Percentiles rank a stretch among this genome's conserved stretches.
Evolutionary conservation across 2,329 filamentous ascomycete genomes (phyloP).

Genomic region (Pseudogymnoascus sp.): DNA sequence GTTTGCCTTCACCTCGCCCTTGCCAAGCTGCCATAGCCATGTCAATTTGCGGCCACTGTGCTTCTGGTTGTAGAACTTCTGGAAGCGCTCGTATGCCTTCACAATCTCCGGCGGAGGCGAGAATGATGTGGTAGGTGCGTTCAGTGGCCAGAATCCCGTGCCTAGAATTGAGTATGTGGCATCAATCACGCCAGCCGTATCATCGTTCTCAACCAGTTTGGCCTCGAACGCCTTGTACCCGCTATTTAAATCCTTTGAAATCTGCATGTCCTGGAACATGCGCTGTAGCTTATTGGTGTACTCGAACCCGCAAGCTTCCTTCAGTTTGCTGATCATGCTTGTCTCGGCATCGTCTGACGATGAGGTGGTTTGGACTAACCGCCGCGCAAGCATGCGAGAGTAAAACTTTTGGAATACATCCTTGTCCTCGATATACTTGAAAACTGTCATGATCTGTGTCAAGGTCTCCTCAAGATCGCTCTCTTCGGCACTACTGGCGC

Average conservation of each 20-base stretch:
- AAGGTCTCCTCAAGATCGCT: slow-evolving; percentile 84
- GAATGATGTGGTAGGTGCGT: slow-evolving; percentile 79
- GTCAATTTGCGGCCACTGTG: slow-evolving; percentile 94
- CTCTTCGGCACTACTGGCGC: slow-evolving; percentile 85
- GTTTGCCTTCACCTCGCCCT: slow-evolving; percentile 89
- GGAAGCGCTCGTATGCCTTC: slow-evolving; percentile 82
- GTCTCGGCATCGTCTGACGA: slow-evolving; percentile 96
- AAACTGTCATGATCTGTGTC: slow-evolving; percentile 95
- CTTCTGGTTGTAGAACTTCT: slow-evolving; percentile 89
- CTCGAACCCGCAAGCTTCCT: slow-evolving; percentile 96
- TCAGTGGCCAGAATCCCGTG: slow-evolving; percentile 95
- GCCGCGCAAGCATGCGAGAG: slow-evolving; percentile 89
- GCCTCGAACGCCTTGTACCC: slow-evolving; percentile 75
- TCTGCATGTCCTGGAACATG: slow-evolving; percentile 99
- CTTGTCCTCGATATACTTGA: slow-evolving; percentile 99
- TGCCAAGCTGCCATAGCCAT: slow-evolving; percentile 97
- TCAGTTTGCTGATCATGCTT: slow-evolving; percentile 98
- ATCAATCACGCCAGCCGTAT: slow-evolving; percentile 64
- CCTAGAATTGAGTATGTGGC: slow-evolving; percentile 88
- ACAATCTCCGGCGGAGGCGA: slow-evolving; percentile 77
- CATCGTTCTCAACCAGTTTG: slow-evolving; percentile 51
- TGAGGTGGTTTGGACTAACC: slow-evolving; percentile 88
- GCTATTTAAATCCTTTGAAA: slow-evolving; percentile 91
- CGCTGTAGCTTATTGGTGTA: slow-evolving; percentile 99
- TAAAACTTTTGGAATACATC: slow-evolving; percentile 99